Evolutionary conservation across 345 rosid genomes (phyloP).

Genomic region (Lumnitzera racemosa): DNA sequence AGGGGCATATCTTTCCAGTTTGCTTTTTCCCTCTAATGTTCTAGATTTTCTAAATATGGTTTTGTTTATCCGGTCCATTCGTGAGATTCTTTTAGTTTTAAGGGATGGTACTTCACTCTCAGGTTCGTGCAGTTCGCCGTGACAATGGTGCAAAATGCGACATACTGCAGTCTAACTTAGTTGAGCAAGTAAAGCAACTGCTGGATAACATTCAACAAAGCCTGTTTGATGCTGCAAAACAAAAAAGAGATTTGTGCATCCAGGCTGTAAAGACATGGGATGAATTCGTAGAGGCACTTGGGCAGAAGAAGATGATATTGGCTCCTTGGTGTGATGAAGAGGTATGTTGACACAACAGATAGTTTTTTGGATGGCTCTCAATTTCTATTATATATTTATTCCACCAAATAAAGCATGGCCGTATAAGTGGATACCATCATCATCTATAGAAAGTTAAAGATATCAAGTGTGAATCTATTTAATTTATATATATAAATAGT

Average conservation of each 20-base stretch:
- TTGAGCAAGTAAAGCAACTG: conserved; percentile 46
- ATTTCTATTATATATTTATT: not conserved
- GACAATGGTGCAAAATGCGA: conserved; percentile 68
- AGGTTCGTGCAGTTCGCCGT: conserved; percentile 88
- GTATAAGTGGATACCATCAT: too few species aligned
- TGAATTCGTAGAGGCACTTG: conserved; percentile 66
- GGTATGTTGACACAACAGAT: conserved; percentile 27
- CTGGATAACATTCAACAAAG: conserved; percentile 59
- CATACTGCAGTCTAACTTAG: conserved; percentile 48
- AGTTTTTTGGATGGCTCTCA: not conserved
- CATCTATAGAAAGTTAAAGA: too few species aligned
- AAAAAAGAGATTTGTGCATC: conserved; percentile 69
- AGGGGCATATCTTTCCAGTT: not conserved
- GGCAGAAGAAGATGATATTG: conserved; percentile 72
- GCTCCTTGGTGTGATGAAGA: conserved; percentile 99
- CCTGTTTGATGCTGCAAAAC: conserved; percentile 59
- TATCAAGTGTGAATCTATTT: too few species aligned
- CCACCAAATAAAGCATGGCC: too few species aligned
- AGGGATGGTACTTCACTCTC: conserved; percentile 4
- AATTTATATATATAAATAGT: too few species aligned
- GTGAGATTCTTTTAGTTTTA: conserved; percentile 6
- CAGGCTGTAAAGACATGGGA: conserved; percentile 71
- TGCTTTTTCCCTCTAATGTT: conserved; percentile 2
- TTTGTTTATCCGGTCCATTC: not conserved
- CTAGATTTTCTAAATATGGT: not conserved